These are phyloP conservation scores for Rubroboletus satanas DNA, from an alignment of 768 basidiomycete genomes.

Conservation along the genomic window DNA sequence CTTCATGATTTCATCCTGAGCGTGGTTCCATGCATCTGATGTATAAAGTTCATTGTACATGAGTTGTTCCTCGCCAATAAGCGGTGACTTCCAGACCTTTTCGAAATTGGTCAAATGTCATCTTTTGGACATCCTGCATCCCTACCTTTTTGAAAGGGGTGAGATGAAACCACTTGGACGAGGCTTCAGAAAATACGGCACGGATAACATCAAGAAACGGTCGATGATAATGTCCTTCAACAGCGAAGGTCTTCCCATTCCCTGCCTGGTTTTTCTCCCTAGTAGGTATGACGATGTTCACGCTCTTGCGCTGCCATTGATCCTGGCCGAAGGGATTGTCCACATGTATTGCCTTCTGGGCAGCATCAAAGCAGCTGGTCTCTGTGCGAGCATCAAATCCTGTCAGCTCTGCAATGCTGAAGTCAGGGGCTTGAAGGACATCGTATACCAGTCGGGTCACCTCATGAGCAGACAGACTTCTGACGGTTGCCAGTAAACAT, in stretches of 20 bases:
- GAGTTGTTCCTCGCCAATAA: not conserved
- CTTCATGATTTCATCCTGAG: not conserved
- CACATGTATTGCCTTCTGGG: not conserved
- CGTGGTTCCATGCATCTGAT: not conserved
- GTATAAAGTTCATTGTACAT: not conserved
- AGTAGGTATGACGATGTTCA: not conserved
- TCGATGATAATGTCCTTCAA: conserved; percentile 27
- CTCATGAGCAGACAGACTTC: not conserved
- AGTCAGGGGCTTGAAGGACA: conserved; percentile 2
- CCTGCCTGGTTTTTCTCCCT: not conserved
- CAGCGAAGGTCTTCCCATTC: conserved; percentile 15
- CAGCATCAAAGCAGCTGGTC: not conserved
- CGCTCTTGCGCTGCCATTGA: not conserved
- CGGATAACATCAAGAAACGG: conserved; percentile 15
- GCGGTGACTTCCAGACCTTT: not conserved
- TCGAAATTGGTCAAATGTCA: not conserved
- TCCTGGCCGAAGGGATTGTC: not conserved
- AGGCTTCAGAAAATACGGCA: conserved; percentile 4
- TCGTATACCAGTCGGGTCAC: not conserved
- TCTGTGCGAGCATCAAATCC: not conserved
- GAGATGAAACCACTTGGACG: conserved; percentile 17
- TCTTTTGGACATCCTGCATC: not conserved
- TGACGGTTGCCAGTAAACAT: not conserved
- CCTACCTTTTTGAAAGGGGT: conserved; percentile 21
- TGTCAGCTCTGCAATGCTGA: not conserved